phyloP scores from a whole-genome alignment of 2,329 filamentous ascomycete species.

The Cryphonectria japonica region DNA sequence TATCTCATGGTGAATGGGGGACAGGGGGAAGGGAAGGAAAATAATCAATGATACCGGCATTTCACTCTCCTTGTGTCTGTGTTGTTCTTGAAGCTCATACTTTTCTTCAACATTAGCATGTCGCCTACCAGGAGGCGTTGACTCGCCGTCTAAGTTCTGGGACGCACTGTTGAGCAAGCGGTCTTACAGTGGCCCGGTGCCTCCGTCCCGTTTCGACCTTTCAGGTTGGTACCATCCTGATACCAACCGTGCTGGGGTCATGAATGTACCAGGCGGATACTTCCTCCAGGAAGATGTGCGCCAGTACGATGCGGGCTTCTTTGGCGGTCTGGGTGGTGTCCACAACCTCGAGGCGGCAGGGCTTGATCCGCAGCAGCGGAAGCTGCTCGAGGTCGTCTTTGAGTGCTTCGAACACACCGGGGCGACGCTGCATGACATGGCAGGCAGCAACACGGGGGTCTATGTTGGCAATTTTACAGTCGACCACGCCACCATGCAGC shows the following conservation, averaged over 20 bases:
- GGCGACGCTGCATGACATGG: slow-evolving; percentile 33
- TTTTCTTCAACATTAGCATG: not conserved
- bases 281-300: slow-evolving; percentile 37
- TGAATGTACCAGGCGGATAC: slow-evolving; percentile 32
- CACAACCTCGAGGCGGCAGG: slow-evolving; percentile 34
- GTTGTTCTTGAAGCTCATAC: not conserved
- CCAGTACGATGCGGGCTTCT: slow-evolving; percentile 37
- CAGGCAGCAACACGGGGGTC: slow-evolving; percentile 37
- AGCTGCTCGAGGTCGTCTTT: slow-evolving; percentile 42
- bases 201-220: not conserved
- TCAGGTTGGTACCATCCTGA: not conserved
- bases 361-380: slow-evolving; percentile 40
- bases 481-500: slow-evolving; percentile 35
- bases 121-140: not conserved
- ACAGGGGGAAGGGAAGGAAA: no score
- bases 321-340: slow-evolving; percentile 32
- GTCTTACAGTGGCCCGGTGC: not conserved
- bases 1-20: no score
- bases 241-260: not conserved
- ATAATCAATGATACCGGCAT: not conserved
- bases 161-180: not conserved
- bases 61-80: no score
- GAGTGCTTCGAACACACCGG: slow-evolving; percentile 43
- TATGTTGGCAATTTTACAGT: slow-evolving; percentile 39
- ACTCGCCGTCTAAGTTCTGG: not conserved